Evolutionary conservation across 768 basidiomycete species (phyloP), one percentile per base, ranked within the genome.

Genomic region (Candolleomyces aberdarensis): DNA sequence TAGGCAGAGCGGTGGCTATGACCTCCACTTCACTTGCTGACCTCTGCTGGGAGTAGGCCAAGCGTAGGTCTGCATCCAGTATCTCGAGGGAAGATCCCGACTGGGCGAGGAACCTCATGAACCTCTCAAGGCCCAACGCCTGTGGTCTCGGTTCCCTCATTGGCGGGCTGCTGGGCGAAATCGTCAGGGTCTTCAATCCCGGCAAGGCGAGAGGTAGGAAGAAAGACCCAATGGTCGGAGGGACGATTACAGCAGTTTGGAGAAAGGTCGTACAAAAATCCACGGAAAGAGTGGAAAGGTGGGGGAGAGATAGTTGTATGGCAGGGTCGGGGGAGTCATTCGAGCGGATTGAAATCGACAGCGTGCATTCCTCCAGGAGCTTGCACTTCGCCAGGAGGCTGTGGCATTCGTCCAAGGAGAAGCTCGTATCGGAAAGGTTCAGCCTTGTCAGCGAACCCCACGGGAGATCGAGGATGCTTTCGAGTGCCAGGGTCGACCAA

Each of bases 51-150:
- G 52, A 15, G 29, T 17, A 29, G 32, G 20, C 17, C 3, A 26
- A 20, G 11, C 58, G 11, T n/a, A 43, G 20, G 29, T 40, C 32
- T 17, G 58, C 53, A 17, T 63, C 29, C 19, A 63, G 51, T 9
- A 58, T 19, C 44, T 63, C 62, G 15, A 63, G 19, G 19, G 22
- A 43, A 14, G 29, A 46, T 29, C 50, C 58, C 22, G 62, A 53
- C 22, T 58, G 49, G 11, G 39, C 56, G 44, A 63, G 53, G 50
- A 63, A 51, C 11, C 52, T 29, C 26, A 59, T 31, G 22, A 59
- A 39, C 10, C 47, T 46, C 22, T 55, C 32, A 15, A 55, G 48
- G 20, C 57, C 43, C 5, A 11, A 50, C 31, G 9, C n/a, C 13
- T 51, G 4, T 10, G 47, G 29, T 9, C 19, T 3, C 26, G 3